Evolutionary conservation across 805 yeast genomes (phyloP).

Genomic region (Huiozyma sinensis): DNA sequence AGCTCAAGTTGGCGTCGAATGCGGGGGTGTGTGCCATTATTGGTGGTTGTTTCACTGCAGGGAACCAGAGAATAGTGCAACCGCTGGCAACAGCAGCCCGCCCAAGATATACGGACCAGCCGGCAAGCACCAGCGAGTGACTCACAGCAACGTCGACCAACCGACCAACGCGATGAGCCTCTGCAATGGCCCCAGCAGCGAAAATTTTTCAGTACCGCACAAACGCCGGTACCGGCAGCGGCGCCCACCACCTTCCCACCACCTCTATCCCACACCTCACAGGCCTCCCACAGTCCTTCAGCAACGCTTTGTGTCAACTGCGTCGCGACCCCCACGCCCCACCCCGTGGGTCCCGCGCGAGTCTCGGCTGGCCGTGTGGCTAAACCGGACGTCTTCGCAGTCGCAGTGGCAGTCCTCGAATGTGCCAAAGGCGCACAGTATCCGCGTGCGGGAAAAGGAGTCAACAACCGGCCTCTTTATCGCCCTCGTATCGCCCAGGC

Average conservation of each 20-base stretch:
- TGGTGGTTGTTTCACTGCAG: neutral
- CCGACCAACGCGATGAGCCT: too few species aligned
- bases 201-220: neutral
- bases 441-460: too few species aligned
- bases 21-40: slow-evolving; percentile 15
- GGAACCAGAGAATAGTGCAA: neutral
- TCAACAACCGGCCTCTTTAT: too few species aligned
- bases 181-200: neutral
- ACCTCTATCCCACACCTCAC: too few species aligned
- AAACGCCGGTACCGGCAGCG: too few species aligned
- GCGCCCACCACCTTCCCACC: too few species aligned
- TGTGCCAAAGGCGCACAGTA: too few species aligned
- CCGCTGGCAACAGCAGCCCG: neutral
- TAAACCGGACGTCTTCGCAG: neutral
- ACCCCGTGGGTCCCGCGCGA: neutral
- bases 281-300: too few species aligned
- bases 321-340: neutral
- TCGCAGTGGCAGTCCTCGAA: neutral
- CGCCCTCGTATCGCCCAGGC: too few species aligned
- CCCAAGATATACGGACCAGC: neutral
- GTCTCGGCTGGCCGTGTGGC: neutral
- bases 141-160: neutral
- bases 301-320: too few species aligned
- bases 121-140: neutral
- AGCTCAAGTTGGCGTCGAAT: slow-evolving; percentile 23